Evolutionary conservation across 73 alveolate genomes (phyloP).

Genomic region (Paramecium sonneborni): DNA sequence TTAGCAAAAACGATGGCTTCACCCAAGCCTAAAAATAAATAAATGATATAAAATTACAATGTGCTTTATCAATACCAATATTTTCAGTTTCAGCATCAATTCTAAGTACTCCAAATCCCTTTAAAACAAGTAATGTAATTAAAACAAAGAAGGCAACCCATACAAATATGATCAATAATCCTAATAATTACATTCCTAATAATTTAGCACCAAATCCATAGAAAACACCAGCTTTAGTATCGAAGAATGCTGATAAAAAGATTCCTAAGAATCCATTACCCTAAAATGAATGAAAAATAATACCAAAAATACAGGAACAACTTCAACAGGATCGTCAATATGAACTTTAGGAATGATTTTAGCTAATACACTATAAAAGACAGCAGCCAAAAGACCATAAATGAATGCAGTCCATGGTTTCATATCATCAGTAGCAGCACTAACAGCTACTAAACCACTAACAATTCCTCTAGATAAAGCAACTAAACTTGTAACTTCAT

Average conservation of each 20-base stretch:
- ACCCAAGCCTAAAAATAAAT: background rate
- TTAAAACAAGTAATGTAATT: slow-evolving; percentile 2
- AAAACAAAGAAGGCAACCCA: slow-evolving; percentile 57
- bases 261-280: slow-evolving; percentile 41
- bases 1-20: slow-evolving; percentile 43
- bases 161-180: slow-evolving; percentile 10
- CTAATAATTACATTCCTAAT: slow-evolving; percentile 32
- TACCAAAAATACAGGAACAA: slow-evolving; percentile 41
- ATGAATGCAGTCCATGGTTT: slow-evolving; percentile 48
- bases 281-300: background rate
- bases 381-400: slow-evolving; percentile 42
- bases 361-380: background rate
- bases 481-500: background rate
- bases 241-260: slow-evolving; percentile 17
- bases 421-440: slow-evolving; percentile 24
- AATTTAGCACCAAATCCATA: background rate
- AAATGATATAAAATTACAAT: background rate
- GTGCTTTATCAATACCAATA: slow-evolving; percentile 39
- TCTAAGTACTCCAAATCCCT: slow-evolving; percentile 48
- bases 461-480: slow-evolving; percentile 26
- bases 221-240: slow-evolving; percentile 21
- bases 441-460: slow-evolving; percentile 6
- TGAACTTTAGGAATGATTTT: slow-evolving; percentile 3
- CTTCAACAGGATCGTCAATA: slow-evolving; percentile 60
- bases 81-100: background rate